Conservation (phyloP, 148 eudicot genomes). For the Persicaria tinctoria region DNA sequence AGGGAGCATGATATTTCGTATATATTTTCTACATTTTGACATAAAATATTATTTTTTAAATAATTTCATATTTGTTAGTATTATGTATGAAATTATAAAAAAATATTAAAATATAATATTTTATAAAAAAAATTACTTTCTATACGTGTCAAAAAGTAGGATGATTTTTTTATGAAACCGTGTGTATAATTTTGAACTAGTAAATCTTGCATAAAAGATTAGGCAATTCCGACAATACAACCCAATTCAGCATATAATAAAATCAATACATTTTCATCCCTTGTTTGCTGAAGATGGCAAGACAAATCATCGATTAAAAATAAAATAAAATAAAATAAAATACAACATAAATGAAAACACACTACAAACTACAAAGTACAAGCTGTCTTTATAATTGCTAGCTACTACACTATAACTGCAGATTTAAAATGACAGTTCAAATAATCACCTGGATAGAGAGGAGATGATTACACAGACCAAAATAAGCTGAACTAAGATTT, state of each 20-base stretch:
- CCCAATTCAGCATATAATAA: background rate
- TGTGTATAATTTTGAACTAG: no score
- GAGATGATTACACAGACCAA: background rate
- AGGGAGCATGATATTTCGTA: no score
- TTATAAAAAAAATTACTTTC: no score
- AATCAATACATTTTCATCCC: background rate
- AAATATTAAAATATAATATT: no score
- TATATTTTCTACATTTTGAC: no score
- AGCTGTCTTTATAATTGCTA: background rate
- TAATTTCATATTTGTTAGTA: no score
- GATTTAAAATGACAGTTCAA: background rate
- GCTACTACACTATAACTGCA: background rate
- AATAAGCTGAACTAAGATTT: background rate
- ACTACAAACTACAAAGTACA: background rate
- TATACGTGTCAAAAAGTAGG: no score
- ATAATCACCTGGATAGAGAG: background rate
- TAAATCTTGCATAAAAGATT: background rate
- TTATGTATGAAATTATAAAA: no score
- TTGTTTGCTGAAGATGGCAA: background rate
- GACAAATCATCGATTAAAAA: no score
- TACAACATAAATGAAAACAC: background rate
- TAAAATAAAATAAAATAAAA: no score
- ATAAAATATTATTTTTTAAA: no score
- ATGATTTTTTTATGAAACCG: no score
- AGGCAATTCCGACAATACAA: background rate